A percentile compares a stretch with the other conserved stretches of the same genome.
Evolutionary conservation across 1,284 basidiomycete genomes (phyloP).

Genomic region (Quambalaria eucalypti): DNA sequence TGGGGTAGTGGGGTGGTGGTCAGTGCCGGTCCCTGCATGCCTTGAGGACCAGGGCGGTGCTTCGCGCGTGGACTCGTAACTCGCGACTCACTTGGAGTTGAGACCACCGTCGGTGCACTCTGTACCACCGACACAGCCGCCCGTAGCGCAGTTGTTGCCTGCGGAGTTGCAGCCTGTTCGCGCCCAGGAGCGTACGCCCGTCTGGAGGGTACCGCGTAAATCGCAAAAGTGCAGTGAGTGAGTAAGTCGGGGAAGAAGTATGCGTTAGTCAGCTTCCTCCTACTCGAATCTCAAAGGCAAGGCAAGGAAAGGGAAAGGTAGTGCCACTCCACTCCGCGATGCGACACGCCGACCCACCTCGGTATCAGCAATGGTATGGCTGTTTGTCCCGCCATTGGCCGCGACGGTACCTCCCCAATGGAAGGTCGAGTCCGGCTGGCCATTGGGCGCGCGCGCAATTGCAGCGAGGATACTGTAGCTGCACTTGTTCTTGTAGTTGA

Average conservation of each 20-base stretch:
- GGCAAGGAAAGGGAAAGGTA: no score
- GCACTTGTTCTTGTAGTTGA: background rate
- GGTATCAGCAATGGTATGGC: no score
- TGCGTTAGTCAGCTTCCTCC: no score
- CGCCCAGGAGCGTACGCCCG: slow-evolving; percentile 15
- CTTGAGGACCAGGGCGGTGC: no score
- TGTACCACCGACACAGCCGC: slow-evolving; percentile 12
- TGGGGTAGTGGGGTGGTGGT: background rate
- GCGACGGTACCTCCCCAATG: slow-evolving; percentile 4
- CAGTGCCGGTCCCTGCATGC: no score
- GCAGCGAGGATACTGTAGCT: background rate
- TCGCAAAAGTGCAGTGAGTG: no score
- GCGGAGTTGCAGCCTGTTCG: slow-evolving; percentile 12
- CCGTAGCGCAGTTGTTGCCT: slow-evolving; percentile 11
- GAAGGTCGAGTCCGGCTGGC: slow-evolving; percentile 13
- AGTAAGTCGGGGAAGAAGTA: no score
- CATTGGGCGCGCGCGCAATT: slow-evolving; percentile 15
- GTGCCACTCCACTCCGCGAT: no score
- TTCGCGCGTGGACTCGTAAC: no score
- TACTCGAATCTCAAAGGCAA: no score
- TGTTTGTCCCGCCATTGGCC: slow-evolving; percentile 1
- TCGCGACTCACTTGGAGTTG: slow-evolving; percentile 1
- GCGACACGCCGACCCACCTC: slow-evolving; percentile 3
- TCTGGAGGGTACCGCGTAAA: no score
- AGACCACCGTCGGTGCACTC: slow-evolving; percentile 13